phyloP scores from a whole-genome alignment of 163 green algal species.

The Prototheca cutis region DNA sequence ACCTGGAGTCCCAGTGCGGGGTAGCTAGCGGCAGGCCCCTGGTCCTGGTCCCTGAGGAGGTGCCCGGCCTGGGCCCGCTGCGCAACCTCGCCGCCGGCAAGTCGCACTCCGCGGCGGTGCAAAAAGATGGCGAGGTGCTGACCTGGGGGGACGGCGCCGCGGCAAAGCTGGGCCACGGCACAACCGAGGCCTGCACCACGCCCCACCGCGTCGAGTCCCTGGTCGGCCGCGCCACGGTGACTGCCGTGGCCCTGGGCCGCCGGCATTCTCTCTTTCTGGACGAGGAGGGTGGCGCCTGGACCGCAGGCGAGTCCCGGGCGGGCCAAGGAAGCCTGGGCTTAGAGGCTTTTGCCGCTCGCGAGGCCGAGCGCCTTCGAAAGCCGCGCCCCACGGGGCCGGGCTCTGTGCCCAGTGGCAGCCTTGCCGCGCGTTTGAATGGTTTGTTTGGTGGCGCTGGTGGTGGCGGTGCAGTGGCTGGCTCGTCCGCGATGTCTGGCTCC shows the following conservation, averaged over 20 bases:
- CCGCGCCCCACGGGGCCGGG: neutral
- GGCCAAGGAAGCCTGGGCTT: neutral
- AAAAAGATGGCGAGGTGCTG: conserved; percentile 22
- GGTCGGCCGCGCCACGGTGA: conserved; percentile 32
- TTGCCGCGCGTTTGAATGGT: neutral
- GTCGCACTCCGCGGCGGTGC: conserved; percentile 33
- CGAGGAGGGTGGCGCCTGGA: conserved; percentile 28
- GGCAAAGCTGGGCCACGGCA: conserved; percentile 55
- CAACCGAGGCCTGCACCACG: conserved; percentile 4
- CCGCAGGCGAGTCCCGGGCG: conserved; percentile 47
- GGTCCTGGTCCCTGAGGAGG: conserved; percentile 29
- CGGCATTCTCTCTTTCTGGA: conserved; percentile 57
- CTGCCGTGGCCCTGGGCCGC: conserved; percentile 29
- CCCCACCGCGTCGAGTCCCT: conserved; percentile 38
- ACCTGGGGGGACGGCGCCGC: conserved; percentile 45
- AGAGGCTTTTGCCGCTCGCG: neutral
- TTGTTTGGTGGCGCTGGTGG: neutral
- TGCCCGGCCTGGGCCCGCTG: conserved; percentile 22
- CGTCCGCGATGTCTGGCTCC: neutral
- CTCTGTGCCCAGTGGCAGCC: neutral
- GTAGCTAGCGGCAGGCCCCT: conserved; percentile 20
- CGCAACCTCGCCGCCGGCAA: conserved; percentile 30
- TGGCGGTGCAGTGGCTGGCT: neutral
- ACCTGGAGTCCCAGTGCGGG: conserved; percentile 45
- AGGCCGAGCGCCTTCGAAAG: neutral